Evolutionary conservation across 2,329 filamentous ascomycete genomes (phyloP), one percentile per base, ranked within the genome.

Genomic region (Calonectria pteridis): DNA sequence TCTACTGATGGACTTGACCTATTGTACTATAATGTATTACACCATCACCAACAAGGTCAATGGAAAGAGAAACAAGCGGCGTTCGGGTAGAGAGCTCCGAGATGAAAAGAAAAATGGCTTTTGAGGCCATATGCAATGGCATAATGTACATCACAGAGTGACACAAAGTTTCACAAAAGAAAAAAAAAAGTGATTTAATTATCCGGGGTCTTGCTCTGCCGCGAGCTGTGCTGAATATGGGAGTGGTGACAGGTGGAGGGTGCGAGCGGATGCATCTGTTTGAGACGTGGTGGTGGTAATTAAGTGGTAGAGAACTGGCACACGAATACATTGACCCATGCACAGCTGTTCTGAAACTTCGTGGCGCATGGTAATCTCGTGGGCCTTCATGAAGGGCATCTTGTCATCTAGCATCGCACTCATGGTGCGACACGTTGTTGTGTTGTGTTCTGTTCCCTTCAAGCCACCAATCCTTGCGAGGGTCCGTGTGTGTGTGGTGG

Each of bases 11-110:
- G 62, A 53, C 29, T n/a, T 46, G 23, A 26, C 31, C 53, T 51
- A 33, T 40, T 70, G 71, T 69, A 69, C 29, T 23, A 65, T 73
- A 66, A 50, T 73, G 66, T 66, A 69, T 73, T 46, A 73, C 65
- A n/a, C 35, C 29, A 53, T 50, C 59, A 53, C 37, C 58, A 53
- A 23, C 40, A 53, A 64, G 62, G 33, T 55, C 35, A 64, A 20
- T 31, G 26, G 20, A 49, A 64, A 18, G 40, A 33, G 35, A 13
- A n/a, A 53, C n/a, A 16, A 29, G 59, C 43, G 29, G 40, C n/a
- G 23, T 68, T 62, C 9, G 7, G 55, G 6, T 13, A 50, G 23
- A 49, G n/a, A 14, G 28, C 28, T 11, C 16, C 29, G 49, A 37
- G 65, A 31, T 37, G 26, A 28, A 68, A 49, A 9, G 40, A 31